A percentile compares a stretch with the other conserved stretches of the same genome.
Conservation (phyloP, 2,329 filamentous ascomycete species). For the Sporothrix mexicana region DNA sequence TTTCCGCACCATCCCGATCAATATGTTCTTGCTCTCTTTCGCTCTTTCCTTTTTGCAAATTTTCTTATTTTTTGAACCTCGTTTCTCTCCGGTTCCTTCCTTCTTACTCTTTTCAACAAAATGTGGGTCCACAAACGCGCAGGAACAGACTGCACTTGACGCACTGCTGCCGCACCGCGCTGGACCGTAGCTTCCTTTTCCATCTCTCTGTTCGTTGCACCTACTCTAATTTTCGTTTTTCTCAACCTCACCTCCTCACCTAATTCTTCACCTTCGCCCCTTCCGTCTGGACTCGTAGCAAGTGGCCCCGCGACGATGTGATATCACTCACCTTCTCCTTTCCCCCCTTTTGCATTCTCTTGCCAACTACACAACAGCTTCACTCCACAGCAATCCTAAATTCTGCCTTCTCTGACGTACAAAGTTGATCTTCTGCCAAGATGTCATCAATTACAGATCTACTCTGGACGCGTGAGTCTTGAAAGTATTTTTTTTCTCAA, state of each 20-base stretch:
- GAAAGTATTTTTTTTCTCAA: too few species aligned
- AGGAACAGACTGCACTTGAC: neutral
- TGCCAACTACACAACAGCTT: neutral
- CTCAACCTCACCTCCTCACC: neutral
- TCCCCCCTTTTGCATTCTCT: neutral
- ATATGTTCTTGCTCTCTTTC: neutral
- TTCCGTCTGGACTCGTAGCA: neutral
- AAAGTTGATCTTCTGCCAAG: neutral
- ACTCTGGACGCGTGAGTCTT: neutral
- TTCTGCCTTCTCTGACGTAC: neutral
- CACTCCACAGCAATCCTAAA: neutral
- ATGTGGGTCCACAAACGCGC: constrained; percentile 6
- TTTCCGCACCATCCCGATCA: neutral
- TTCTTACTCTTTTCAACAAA: neutral
- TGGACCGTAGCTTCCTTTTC: neutral
- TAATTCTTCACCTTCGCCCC: neutral
- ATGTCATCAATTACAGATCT: neutral
- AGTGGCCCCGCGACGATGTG: neutral
- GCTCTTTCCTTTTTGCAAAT: neutral
- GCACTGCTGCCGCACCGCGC: neutral
- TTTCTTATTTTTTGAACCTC: neutral
- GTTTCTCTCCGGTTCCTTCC: constrained; percentile 16
- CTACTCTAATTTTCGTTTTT: neutral
- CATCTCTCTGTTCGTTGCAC: neutral
- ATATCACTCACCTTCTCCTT: neutral